Conservation (phyloP, 2,329 filamentous ascomycete species). For the Zasmidium angulare region DNA sequence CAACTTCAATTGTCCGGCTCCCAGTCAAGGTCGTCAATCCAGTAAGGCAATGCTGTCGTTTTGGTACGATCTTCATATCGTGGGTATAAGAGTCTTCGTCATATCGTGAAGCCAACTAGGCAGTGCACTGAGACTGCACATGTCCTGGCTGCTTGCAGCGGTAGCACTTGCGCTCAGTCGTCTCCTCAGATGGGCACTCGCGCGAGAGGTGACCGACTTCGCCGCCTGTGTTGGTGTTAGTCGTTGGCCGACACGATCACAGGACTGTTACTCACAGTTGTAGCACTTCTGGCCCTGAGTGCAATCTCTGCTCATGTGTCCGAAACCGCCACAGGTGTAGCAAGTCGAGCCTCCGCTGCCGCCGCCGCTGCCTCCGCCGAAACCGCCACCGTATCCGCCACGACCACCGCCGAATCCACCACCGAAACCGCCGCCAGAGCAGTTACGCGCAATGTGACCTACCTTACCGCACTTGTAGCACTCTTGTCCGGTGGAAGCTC, state of each 20-base stretch:
- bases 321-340: constrained; percentile 96
- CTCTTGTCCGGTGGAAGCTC: constrained; percentile 42
- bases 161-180: constrained; percentile 96
- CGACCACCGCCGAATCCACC: constrained; percentile 49
- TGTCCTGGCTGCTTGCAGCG: constrained; percentile 85
- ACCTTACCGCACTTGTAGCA: constrained; percentile 76
- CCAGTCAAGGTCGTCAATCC: constrained; percentile 33
- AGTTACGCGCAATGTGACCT: constrained; percentile 94
- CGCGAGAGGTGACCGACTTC: constrained; percentile 93
- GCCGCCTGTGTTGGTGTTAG: constrained; percentile 50
- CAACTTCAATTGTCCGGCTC: constrained; percentile 27
- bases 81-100: constrained; percentile 23
- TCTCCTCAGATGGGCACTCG: constrained; percentile 91
- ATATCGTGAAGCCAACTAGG: constrained; percentile 23
- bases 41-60: constrained; percentile 31
- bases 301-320: constrained; percentile 87
- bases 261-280: constrained; percentile 71
- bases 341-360: constrained; percentile 70
- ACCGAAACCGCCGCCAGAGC: constrained; percentile 60
- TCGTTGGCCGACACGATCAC: too few species aligned
- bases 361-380: constrained; percentile 42
- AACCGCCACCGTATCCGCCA: constrained; percentile 48
- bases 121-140: constrained; percentile 90
- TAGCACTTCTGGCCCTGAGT: constrained; percentile 99
- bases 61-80: constrained; percentile 21